Evolutionary conservation across 176 grass and related monocot species (phyloP).

Genomic region (Phragmites australis): DNA sequence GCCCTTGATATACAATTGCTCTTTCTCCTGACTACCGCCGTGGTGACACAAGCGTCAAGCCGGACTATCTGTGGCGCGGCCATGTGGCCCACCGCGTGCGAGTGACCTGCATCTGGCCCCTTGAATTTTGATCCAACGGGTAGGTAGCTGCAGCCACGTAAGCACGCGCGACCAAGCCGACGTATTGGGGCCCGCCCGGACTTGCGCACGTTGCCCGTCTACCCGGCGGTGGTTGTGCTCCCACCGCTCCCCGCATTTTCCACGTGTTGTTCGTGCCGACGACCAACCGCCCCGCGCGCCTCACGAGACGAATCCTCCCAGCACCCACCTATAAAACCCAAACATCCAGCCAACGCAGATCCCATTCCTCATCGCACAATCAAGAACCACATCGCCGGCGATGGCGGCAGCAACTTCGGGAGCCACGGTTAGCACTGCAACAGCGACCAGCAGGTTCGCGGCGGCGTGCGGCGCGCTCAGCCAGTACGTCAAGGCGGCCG

Average conservation of each 20-base stretch:
- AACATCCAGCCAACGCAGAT: neutral
- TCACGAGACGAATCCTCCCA: neutral
- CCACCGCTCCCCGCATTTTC: neutral
- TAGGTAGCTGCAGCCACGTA: too few species aligned
- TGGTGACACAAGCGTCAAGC: too few species aligned
- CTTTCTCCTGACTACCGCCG: too few species aligned
- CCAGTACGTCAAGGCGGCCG: conserved; percentile 57
- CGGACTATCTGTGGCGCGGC: too few species aligned
- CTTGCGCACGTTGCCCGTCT: neutral
- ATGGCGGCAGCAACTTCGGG: neutral
- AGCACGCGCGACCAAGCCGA: neutral
- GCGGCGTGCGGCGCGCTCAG: conserved; percentile 53
- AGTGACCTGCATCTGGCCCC: too few species aligned
- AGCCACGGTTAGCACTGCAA: neutral
- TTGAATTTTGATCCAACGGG: too few species aligned
- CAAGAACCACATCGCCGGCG: neutral
- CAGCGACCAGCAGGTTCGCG: conserved; percentile 30
- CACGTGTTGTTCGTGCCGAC: conserved; percentile 39
- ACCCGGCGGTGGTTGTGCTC: neutral
- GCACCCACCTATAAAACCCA: neutral
- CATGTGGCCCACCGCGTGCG: too few species aligned
- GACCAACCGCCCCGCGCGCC: neutral
- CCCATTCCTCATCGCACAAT: neutral
- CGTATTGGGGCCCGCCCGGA: neutral
- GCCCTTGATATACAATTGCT: too few species aligned